phyloP scores from a whole-genome alignment of 163 green algal genomes.

The Coccomyxa subellipsoidea region DNA sequence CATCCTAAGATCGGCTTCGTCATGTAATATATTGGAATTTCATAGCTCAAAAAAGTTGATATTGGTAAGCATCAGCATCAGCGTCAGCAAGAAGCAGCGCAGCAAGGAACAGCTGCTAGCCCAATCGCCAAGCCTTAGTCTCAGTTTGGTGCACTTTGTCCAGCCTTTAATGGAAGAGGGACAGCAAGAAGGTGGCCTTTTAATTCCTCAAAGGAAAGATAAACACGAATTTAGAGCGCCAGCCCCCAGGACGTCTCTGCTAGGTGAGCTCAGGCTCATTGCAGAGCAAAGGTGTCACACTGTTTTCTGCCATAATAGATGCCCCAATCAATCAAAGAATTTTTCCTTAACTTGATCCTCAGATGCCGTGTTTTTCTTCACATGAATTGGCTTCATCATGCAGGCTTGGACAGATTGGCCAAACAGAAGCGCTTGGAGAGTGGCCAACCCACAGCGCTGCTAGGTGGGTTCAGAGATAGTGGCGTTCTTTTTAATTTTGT shows the following conservation, averaged over 20 bases:
- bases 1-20: too few species aligned
- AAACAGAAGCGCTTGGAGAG: slow-evolving; percentile 68
- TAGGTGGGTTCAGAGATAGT: background rate
- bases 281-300: too few species aligned
- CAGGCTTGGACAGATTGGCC: slow-evolving; percentile 80
- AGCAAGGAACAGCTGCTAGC: background rate
- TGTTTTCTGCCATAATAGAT: too few species aligned
- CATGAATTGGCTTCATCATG: background rate
- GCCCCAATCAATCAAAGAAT: too few species aligned
- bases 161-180: background rate
- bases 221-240: slow-evolving; percentile 68
- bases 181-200: slow-evolving; percentile 15
- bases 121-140: too few species aligned
- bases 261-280: too few species aligned
- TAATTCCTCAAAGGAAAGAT: slow-evolving; percentile 19
- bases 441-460: slow-evolving; percentile 19
- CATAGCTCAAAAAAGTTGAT: too few species aligned
- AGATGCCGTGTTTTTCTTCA: too few species aligned
- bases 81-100: background rate
- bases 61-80: too few species aligned
- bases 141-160: too few species aligned
- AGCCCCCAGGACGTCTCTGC: slow-evolving; percentile 53
- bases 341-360: too few species aligned
- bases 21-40: too few species aligned
- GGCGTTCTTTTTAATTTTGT: background rate